Percentiles rank a stretch among this genome's conserved stretches.
phyloP scores from a whole-genome alignment of 2,329 filamentous ascomycete genomes.

The Colletotrichum theobromicola region DNA sequence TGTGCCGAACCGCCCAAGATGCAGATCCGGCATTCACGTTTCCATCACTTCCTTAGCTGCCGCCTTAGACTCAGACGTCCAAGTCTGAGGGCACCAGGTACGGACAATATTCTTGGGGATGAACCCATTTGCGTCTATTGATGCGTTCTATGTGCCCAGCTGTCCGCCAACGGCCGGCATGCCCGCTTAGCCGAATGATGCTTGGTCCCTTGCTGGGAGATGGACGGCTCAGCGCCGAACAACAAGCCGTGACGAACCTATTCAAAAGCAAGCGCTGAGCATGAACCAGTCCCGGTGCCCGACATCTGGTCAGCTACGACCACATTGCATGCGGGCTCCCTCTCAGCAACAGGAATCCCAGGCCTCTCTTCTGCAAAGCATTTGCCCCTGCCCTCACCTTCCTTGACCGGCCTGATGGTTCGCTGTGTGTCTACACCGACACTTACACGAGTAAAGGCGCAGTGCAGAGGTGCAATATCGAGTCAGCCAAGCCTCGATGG shows the following conservation, averaged over 20 bases:
- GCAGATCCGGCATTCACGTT: neutral
- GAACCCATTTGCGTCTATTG: neutral
- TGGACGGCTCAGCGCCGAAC: neutral
- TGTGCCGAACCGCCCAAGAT: neutral
- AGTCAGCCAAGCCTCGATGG: conserved; percentile 5
- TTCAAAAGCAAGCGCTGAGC: neutral
- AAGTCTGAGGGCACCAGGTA: neutral
- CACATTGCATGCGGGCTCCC: neutral
- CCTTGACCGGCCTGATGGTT: neutral
- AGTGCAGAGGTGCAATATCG: neutral
- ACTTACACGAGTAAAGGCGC: neutral
- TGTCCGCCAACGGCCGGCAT: neutral
- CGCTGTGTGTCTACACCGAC: conserved; percentile 2
- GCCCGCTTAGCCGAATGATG: neutral
- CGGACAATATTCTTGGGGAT: neutral
- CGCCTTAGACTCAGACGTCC: neutral
- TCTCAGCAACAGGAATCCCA: neutral
- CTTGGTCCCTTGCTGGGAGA: neutral
- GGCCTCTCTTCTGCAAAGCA: neutral
- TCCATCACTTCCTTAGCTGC: conserved; percentile 12
- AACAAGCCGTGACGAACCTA: neutral
- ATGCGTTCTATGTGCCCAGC: neutral
- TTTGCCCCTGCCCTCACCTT: neutral
- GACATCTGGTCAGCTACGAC: neutral
- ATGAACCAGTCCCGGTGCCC: neutral